Conservation (phyloP, 1,284 basidiomycete genomes). For the Ceratobasidium sp. region DNA sequence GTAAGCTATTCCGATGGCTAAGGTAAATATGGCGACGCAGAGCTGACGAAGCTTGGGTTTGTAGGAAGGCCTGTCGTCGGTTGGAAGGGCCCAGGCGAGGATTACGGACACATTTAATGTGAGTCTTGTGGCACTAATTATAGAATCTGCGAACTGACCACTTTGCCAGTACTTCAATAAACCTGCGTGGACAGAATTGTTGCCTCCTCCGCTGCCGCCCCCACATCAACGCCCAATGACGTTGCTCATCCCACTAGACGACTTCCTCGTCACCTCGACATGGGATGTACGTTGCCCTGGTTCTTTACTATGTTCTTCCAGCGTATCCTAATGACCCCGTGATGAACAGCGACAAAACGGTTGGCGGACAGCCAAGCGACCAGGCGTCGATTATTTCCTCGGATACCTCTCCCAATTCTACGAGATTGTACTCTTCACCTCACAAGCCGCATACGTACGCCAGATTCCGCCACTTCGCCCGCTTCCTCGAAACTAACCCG, state of each 20-base stretch:
- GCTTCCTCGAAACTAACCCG: conserved; percentile 16
- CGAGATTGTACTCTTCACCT: conserved; percentile 96
- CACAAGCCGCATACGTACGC: conserved; percentile 89
- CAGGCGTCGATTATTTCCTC: conserved; percentile 97
- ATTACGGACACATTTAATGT: conserved; percentile 48
- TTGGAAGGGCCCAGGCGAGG: conserved; percentile 48
- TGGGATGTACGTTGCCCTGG: conserved; percentile 84
- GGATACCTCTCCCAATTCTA: conserved; percentile 98
- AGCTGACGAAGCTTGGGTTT: conserved; percentile 6
- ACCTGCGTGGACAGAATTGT: conserved; percentile 91
- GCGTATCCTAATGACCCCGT: conserved; percentile 30
- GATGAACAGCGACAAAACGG: conserved; percentile 78
- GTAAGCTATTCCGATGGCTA: background rate
- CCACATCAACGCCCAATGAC: conserved; percentile 94
- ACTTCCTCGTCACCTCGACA: conserved; percentile 89
- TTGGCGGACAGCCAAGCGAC: conserved; percentile 93
- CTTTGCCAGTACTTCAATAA: conserved; percentile 85
- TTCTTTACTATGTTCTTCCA: background rate
- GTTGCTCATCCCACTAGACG: conserved; percentile 91
- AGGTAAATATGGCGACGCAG: background rate
- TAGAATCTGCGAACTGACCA: background rate
- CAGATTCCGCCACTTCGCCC: background rate
- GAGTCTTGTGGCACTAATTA: conserved; percentile 56
- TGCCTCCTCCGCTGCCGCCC: conserved; percentile 88
- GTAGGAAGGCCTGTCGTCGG: conserved; percentile 28